Conservation (phyloP, 495 filamentous ascomycete genomes). For the Paragyromitra xinjiangensis region DNA sequence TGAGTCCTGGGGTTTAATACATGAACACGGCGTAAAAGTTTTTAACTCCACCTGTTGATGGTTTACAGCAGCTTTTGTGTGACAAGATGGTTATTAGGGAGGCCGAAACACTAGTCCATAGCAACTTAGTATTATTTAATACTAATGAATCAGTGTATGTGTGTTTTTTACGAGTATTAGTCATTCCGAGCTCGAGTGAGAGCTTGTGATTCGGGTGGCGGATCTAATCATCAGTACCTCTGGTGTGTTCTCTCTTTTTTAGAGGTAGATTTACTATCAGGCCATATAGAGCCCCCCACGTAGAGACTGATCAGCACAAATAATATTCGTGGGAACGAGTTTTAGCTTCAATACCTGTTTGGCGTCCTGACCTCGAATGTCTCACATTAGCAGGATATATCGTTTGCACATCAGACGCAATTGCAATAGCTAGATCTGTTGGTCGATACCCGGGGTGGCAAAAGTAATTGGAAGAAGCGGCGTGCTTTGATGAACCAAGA, state of each 20-base stretch:
- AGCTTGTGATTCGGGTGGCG: not conserved
- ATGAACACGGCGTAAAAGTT: too few relatives aligned
- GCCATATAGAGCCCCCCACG: not conserved
- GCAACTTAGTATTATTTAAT: too few relatives aligned
- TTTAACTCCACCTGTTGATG: not conserved
- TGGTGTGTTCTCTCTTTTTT: not conserved
- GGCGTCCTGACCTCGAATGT: too few relatives aligned
- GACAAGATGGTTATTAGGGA: not conserved
- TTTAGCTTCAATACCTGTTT: not conserved
- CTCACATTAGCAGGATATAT: too few relatives aligned
- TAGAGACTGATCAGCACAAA: not conserved
- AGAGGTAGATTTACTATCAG: not conserved
- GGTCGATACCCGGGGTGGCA: too few relatives aligned
- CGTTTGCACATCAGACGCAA: too few relatives aligned
- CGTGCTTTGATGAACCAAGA: too few relatives aligned
- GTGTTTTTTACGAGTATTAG: not conserved
- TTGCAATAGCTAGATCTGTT: too few relatives aligned
- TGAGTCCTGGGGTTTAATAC: not conserved
- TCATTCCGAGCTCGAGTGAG: not conserved
- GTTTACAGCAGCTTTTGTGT: not conserved
- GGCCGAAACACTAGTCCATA: too few relatives aligned
- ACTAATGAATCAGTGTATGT: not conserved
- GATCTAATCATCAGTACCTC: not conserved
- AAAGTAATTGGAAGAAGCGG: too few relatives aligned
- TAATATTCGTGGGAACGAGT: not conserved